These are phyloP conservation scores for Ephemerocybe angulata DNA, from an alignment of 768 basidiomycete genomes.

Conservation along the genomic window DNA sequence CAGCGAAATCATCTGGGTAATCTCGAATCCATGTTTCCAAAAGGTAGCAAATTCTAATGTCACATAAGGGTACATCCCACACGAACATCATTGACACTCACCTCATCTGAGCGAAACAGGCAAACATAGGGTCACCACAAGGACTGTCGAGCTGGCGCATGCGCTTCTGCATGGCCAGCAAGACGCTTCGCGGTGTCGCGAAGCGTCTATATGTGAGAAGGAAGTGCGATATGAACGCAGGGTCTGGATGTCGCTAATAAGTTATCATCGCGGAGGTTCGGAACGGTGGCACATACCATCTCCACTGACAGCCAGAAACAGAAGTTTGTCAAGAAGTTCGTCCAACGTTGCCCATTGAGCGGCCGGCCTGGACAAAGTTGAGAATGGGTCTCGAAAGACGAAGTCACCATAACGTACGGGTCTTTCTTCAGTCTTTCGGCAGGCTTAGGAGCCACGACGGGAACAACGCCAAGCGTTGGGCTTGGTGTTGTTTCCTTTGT, in stretches of 20 bases:
- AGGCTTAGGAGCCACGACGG: slow-evolving; percentile 8
- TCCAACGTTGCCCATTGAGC: slow-evolving; percentile 74
- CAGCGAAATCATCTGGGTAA: slow-evolving; percentile 79
- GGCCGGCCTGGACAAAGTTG: slow-evolving; percentile 37
- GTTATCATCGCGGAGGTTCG: slow-evolving; percentile 3
- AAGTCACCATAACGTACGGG: slow-evolving; percentile 35
- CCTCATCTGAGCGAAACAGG: slow-evolving; percentile 88
- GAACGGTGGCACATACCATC: slow-evolving; percentile 45
- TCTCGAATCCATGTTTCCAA: slow-evolving; percentile 74
- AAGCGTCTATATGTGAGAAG: slow-evolving; percentile 82
- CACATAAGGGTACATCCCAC: slow-evolving; percentile 3
- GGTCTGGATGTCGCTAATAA: slow-evolving; percentile 43
- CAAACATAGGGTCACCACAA: slow-evolving; percentile 78
- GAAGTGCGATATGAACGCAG: slow-evolving; percentile 74
- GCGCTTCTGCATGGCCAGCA: slow-evolving; percentile 86
- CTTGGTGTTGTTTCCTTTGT: neutral
- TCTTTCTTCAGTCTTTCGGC: slow-evolving; percentile 43
- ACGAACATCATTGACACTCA: slow-evolving; percentile 23
- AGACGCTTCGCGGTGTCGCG: slow-evolving; percentile 69
- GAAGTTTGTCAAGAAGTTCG: slow-evolving; percentile 74
- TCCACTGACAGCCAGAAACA: slow-evolving; percentile 80
- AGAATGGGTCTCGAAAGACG: slow-evolving; percentile 3
- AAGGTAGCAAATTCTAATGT: slow-evolving; percentile 68
- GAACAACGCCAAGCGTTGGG: neutral
- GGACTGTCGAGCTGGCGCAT: slow-evolving; percentile 74